Evolutionary conservation across 352 stramenopile genomes (phyloP), one percentile per base, ranked within the genome.

Genomic region (Phytophthora palmivora): DNA sequence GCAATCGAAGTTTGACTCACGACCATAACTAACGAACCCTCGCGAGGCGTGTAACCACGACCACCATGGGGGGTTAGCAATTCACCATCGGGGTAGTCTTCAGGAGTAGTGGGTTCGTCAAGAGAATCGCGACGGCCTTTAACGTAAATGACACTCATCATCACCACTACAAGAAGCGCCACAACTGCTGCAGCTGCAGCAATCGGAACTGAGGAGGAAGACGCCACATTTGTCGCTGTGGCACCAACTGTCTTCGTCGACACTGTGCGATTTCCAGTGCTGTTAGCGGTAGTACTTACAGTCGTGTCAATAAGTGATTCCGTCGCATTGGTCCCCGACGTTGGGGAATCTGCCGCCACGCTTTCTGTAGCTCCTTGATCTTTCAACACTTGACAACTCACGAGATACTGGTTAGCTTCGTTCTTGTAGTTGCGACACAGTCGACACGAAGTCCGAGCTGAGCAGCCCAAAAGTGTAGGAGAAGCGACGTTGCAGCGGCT

Each of bases 371-470:
- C 33, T 30, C 21, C 41, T 34, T 57, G 38, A 8, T 76, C 59
- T 33, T 68, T 56, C 16, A 91, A 39, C 22, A 88, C 74, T 48
- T 76, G 70, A 62, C 81, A 92, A 50, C 70, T 82, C 18, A 80
- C 28, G 44, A 92, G 66, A 39, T 72, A 80, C 67, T 82, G 72
- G 45, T 89, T 89, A 22, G 28, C 56, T 53, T 85, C 72, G 58
- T 78, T 87, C 66, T 92, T 91, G 46, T n/a, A 50, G 11, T 73
- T 70, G 24, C 73, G 69, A 39, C 83, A 92, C 8, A 92, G 42
- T 32, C 71, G 81, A 43, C 83, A 91, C 11, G 50, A 70, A 14
- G 83, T 82, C 6, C 57, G 50, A 21, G 59, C 47, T 6, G 79
- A 74, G 49, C 79, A 91, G 14, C 83, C 79, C 7, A 76, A 11